Conservation (phyloP, 2,329 filamentous ascomycete species). For the Endothia cerciana region DNA sequence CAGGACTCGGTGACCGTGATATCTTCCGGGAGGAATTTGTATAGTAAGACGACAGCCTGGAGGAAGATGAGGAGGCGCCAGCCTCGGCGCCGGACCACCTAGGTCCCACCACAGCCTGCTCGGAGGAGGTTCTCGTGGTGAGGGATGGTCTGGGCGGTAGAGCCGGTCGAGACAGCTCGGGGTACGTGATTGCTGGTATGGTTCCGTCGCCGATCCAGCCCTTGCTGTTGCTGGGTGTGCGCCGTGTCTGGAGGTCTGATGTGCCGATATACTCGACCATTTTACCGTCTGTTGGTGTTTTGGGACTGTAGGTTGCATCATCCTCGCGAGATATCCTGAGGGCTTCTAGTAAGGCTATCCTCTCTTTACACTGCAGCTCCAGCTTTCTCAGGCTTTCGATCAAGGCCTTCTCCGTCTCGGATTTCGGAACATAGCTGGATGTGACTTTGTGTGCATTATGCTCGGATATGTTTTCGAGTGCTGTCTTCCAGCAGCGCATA, state of each 20-base stretch:
- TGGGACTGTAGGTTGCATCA: constrained; percentile 35
- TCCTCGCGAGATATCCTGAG: constrained; percentile 68
- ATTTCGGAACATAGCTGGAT: constrained; percentile 69
- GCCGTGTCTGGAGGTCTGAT: constrained; percentile 30
- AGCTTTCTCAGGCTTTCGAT: constrained; percentile 80
- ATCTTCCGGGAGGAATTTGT: constrained; percentile 34
- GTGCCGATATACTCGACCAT: constrained; percentile 27
- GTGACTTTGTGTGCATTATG: constrained; percentile 78
- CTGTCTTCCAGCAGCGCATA: constrained; percentile 84
- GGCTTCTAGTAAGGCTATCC: constrained; percentile 85
- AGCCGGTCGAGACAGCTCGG: constrained; percentile 74
- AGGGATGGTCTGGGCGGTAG: constrained; percentile 61
- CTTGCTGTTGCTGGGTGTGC: constrained; percentile 35
- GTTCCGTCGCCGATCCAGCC: constrained; percentile 81
- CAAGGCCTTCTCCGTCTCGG: constrained; percentile 82
- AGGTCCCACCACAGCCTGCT: constrained; percentile 47
- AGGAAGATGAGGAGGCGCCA: constrained; percentile 27
- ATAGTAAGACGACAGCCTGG: constrained; percentile 23
- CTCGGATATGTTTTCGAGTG: constrained; percentile 86
- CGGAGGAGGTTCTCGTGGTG: constrained; percentile 58
- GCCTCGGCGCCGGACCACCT: constrained; percentile 30
- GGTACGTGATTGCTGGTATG: constrained; percentile 78
- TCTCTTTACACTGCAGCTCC: constrained; percentile 90
- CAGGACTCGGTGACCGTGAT: constrained; percentile 59
- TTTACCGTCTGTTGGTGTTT: constrained; percentile 30